These are phyloP conservation scores for Phialophora tarda DNA, from an alignment of 2,329 filamentous ascomycete genomes.

Conservation along the genomic window DNA sequence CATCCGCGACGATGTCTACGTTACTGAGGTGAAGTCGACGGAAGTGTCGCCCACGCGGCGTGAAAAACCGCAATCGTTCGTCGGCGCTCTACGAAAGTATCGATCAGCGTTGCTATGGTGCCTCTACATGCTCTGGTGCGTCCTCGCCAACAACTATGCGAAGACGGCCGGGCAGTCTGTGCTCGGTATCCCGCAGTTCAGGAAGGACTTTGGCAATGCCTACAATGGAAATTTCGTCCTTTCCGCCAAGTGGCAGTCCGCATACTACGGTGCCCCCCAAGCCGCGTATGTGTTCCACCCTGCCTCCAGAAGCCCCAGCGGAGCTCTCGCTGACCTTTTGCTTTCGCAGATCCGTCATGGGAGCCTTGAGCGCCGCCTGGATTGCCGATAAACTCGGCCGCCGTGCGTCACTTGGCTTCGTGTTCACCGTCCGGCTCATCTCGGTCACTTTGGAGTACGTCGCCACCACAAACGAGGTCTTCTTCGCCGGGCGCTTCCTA, in stretches of 20 bases:
- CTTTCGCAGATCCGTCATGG: slow-evolving; percentile 17
- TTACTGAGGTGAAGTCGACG: background rate
- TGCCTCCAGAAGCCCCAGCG: background rate
- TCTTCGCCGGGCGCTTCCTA: slow-evolving; percentile 55
- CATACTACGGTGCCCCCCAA: slow-evolving; percentile 48
- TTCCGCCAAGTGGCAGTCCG: slow-evolving; percentile 57
- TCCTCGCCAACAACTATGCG: slow-evolving; percentile 26
- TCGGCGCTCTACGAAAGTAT: slow-evolving; percentile 7
- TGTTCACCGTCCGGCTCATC: slow-evolving; percentile 17
- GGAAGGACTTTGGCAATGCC: slow-evolving; percentile 59
- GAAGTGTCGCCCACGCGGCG: background rate
- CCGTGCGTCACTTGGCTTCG: slow-evolving; percentile 37
- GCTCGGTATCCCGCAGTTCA: slow-evolving; percentile 63
- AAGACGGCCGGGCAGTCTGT: slow-evolving; percentile 53
- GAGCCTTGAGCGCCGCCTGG: slow-evolving; percentile 39
- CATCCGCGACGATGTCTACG: background rate
- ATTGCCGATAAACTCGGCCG: slow-evolving; percentile 52
- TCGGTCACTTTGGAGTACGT: slow-evolving; percentile 46
- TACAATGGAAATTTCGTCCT: slow-evolving; percentile 53
- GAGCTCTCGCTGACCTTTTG: background rate
- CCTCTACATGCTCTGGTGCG: slow-evolving; percentile 25
- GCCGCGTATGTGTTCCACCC: slow-evolving; percentile 24
- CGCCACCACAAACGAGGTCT: slow-evolving; percentile 44
- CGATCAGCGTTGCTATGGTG: slow-evolving; percentile 23
- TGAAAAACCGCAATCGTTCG: background rate